Base-by-base conservation (phyloP, 1,139 yeast species). In the Lizanozyma gosingica region DNA sequence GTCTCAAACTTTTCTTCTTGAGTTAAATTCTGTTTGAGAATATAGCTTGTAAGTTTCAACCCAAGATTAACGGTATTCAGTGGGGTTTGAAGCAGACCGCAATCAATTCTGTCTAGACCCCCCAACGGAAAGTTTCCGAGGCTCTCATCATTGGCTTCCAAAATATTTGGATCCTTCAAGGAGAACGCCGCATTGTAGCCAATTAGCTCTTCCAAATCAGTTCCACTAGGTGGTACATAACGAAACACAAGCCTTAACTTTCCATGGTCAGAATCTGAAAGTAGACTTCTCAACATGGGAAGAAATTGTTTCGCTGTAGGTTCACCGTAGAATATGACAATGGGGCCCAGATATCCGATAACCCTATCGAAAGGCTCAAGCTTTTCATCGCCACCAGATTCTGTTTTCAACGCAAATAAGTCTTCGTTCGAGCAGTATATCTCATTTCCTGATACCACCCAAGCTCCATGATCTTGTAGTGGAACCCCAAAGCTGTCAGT, bases 231-330 rank as follows among this genome's bases (percentile, higher is more conserved):
- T 1, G 79, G 77, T 4, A 77, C 67, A 50, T 86, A 82, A 48
- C 97, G 71, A 83, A 95, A 77, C 2, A 81, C 73, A 55, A 85
- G 83, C 43, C 86, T 70, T 29, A 88, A 57, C 51, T 85, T 84
- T 0, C 86, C 94, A 1, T 64, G 57, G 6, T 62, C 54, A 0
- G 95, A 83, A 42, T 83, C 78, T 37, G 74, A 73, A 45, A 68
- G 71, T 42, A 92, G 60, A 43, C 77, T 73, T 17, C 65, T 57
- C 48, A 86, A 80, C 63, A 84, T 81, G 3, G 60, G 62, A 11
- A 63, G 62, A 52, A 87, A 83, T 3, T 63, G 59, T 1, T 55
- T 57, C 14, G 76, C 67, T 3, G 59, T 48, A 3, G 76, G 64
- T 47, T 75, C 78, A 4, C 79, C 80, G 66, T 83, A 84, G 9